Evolutionary conservation across 2,329 filamentous ascomycete species (phyloP), one percentile per base, ranked within the genome.

Genomic region (Amesomyces nigricolor): DNA sequence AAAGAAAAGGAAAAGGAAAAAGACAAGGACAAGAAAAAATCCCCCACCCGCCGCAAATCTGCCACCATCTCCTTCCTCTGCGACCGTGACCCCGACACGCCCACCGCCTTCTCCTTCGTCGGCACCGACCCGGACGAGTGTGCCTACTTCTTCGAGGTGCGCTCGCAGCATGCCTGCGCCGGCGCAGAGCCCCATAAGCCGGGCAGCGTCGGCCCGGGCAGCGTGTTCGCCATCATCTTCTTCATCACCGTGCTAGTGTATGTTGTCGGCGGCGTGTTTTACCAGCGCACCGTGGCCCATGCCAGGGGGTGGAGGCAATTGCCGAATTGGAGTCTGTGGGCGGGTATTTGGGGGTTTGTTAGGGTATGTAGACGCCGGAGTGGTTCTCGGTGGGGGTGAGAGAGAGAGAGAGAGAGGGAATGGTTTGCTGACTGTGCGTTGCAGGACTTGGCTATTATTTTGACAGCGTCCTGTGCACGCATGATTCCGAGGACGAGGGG

Each of bases 241-340:
- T 75, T 78, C 57, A 80, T 84, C 57, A 88, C 91, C 9, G 79
- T 96, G 38, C 74, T 92, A 9, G 94, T 94, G 19, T 99, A 99
- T 72, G 76, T 96, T 53, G 80, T 95, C 38, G 94, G 94, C 63
- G 94, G 94, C 66, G 88, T 95, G 64, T 91, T 96, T 60, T 99
- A 97, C 76, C 92, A 96, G 72, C 84, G 94, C 57, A 95, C 90
- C 32, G 91, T 99, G 56, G 87, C 91, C 72, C 89, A 99, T 70
- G 91, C 95, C 64, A 81, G 94, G 59, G 94, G 94, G 47, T 97
- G 92, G 94, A 83, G 89, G 63, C 94, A 99, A 71, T 75, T 96
- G 63, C 94, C 94, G 51, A 97, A 99, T 73, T 96, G 94, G 74
- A 85, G 82, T 64, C 81, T 96, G 63, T 99, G 94, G 94, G 85